Conservation (phyloP, 208 protist species). For the Acanthamoeba sp. region DNA sequence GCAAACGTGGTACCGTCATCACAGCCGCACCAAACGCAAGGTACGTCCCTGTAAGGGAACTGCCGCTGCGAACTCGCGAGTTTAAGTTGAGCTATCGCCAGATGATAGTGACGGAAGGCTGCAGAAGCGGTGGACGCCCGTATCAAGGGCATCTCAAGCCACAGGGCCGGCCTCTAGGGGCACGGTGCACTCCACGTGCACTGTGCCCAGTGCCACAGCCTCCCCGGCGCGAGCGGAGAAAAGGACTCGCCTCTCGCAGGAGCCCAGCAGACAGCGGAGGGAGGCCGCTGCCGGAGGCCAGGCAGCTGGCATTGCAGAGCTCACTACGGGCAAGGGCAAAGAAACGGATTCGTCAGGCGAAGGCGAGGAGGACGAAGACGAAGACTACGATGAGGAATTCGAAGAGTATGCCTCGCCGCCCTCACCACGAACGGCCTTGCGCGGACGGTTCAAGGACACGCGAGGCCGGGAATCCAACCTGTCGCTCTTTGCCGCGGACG, state of each 20-base stretch:
- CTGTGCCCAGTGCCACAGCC: neutral
- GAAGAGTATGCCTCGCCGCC: slow-evolving; percentile 28
- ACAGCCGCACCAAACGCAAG: neutral
- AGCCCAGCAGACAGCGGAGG: neutral
- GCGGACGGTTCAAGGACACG: slow-evolving; percentile 14
- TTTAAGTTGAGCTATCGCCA: neutral
- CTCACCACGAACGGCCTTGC: neutral
- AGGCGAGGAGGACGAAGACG: slow-evolving; percentile 3
- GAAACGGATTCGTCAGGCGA: slow-evolving; percentile 32
- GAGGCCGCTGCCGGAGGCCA: neutral
- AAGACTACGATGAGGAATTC: slow-evolving; percentile 2
- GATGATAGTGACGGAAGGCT: neutral
- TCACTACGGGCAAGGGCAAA: neutral
- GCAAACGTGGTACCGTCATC: neutral
- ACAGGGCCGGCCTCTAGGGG: neutral
- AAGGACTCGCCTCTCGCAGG: neutral
- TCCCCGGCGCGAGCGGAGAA: neutral
- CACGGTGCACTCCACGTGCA: neutral
- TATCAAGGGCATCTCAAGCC: neutral
- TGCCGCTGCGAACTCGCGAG: neutral
- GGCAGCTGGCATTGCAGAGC: neutral
- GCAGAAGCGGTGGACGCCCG: neutral
- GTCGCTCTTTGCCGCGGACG: slow-evolving; percentile 13
- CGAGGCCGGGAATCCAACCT: neutral
- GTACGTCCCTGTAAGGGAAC: neutral